These are phyloP conservation scores for Flueggea neowawraea DNA, from an alignment of 441 rosid genomes.

Conservation along the genomic window DNA sequence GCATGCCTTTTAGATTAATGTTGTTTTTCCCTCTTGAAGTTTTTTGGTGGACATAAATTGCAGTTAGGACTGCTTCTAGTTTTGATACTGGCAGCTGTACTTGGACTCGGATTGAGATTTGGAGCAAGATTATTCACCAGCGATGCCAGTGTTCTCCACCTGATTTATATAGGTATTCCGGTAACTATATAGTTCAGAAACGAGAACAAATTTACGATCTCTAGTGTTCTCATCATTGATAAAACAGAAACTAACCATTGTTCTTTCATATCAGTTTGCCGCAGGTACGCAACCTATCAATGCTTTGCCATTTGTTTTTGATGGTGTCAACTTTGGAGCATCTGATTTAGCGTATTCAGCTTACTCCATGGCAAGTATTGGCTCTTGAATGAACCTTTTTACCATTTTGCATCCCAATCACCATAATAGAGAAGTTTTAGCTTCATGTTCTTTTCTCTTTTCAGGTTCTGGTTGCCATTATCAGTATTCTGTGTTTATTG, in stretches of 20 bases:
- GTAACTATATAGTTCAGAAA: slow-evolving; percentile 22
- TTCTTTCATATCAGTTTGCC: slow-evolving; percentile 49
- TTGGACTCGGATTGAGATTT: slow-evolving; percentile 55
- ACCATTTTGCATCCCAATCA: too few species aligned
- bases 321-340: slow-evolving; percentile 92
- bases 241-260: not conserved
- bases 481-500: slow-evolving; percentile 60
- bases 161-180: slow-evolving; percentile 74
- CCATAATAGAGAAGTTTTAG: too few species aligned
- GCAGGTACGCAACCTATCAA: slow-evolving; percentile 92
- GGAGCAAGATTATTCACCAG: slow-evolving; percentile 73
- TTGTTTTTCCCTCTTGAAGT: slow-evolving; percentile 6
- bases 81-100: slow-evolving; percentile 46
- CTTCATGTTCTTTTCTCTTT: slow-evolving; percentile 1
- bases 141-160: slow-evolving; percentile 58
- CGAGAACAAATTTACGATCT: not conserved
- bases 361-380: slow-evolving; percentile 70
- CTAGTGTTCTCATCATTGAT: slow-evolving; percentile 1
- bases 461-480: slow-evolving; percentile 65
- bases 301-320: slow-evolving; percentile 86
- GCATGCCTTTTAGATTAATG: not conserved
- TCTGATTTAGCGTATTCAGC: slow-evolving; percentile 95
- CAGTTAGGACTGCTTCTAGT: slow-evolving; percentile 85
- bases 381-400: not conserved
- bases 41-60: slow-evolving; percentile 13